Base-by-base conservation (phyloP, 129 eudicot species). In the Smallanthus sonchifolius region DNA sequence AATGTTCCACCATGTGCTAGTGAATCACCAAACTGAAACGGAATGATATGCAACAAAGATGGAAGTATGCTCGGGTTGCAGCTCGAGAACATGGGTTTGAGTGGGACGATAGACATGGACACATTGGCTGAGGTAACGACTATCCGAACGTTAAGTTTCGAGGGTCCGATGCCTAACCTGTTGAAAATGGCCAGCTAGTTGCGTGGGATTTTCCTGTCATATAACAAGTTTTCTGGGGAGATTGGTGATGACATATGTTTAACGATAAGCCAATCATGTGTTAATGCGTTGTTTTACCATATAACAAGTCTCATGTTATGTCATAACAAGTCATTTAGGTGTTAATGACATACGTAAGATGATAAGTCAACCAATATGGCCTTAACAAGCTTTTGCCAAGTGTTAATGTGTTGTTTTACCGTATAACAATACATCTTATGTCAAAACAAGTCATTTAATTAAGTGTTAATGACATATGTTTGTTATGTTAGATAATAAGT, bases 51-150 rank as follows among this genome's bases (percentile, higher is more conserved):
- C 49, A 2, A 4, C 2, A 40, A 74, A 15, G 13, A 51, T 19
- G 87, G 83, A 15, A 65, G 5, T 6, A 70, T 89, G 32, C 4
- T 3, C 1, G 96, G 96, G 9, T 52, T 92, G 24, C 65, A 66
- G 69, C 95, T 92, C 5, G 90, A 92, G 64, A 61, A 56, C 73
- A 86, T 87, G 98, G 84, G 89, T n/a, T 80, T 92, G 34, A 47
- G 75, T 7, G 98, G 98, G 17, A 72, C 8, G 0, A 82, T 92
- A 3, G 80, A 92, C 61, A 28, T 87, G 24, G 83, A 82, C 8
- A 20, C 86, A 6, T 76, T 92, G 4, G 66, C 86, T 6, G 79
- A 78, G 24, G 34, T 92, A 36, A 55, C 87, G 3, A 36, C n/a
- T 34, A 67, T 92, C 8, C 65, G 66, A 2, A 55, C 84, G 44